Percentiles rank a stretch among this genome's conserved stretches.
These are phyloP conservation scores for Backusella australiensis DNA, from an alignment of 192 early-diverging fungal species.

Conservation along the genomic window DNA sequence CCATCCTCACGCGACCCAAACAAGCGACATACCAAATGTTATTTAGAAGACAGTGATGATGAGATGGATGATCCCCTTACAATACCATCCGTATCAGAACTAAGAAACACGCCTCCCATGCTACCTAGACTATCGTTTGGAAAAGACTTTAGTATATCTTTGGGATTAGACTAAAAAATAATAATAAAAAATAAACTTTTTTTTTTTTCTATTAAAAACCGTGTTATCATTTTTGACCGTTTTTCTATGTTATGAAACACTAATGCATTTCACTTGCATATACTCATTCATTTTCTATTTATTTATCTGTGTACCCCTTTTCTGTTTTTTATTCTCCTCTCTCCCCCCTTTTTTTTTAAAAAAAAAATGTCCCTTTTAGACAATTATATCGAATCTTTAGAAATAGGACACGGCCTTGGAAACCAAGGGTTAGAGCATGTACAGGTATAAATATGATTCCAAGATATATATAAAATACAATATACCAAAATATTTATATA, in stretches of 20 bases:
- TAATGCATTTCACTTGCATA: neutral
- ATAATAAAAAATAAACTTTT: neutral
- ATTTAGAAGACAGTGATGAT: slow-evolving; percentile 29
- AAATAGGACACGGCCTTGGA: slow-evolving; percentile 23
- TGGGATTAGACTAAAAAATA: slow-evolving; percentile 6
- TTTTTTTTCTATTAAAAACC: neutral
- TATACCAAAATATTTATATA: slow-evolving; percentile 4
- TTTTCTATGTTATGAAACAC: neutral
- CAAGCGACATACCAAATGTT: slow-evolving; percentile 27
- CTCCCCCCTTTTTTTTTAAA: neutral
- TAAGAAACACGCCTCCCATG: slow-evolving; percentile 14
- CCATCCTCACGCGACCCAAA: slow-evolving; percentile 2
- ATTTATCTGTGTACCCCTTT: neutral
- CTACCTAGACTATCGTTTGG: slow-evolving; percentile 34
- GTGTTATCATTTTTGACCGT: neutral
- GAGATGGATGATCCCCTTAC: slow-evolving; percentile 12
- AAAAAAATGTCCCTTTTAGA: slow-evolving; percentile 43
- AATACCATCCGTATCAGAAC: neutral
- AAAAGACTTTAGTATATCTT: slow-evolving; percentile 7
- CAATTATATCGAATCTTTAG: slow-evolving; percentile 44
- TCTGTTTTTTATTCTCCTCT: neutral
- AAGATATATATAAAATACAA: neutral
- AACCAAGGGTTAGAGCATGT: slow-evolving; percentile 27
- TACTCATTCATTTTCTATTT: slow-evolving; percentile 6
- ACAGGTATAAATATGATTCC: neutral